phyloP scores from a whole-genome alignment of 352 stramenopile genomes.

The Globisporangium radiosum region DNA sequence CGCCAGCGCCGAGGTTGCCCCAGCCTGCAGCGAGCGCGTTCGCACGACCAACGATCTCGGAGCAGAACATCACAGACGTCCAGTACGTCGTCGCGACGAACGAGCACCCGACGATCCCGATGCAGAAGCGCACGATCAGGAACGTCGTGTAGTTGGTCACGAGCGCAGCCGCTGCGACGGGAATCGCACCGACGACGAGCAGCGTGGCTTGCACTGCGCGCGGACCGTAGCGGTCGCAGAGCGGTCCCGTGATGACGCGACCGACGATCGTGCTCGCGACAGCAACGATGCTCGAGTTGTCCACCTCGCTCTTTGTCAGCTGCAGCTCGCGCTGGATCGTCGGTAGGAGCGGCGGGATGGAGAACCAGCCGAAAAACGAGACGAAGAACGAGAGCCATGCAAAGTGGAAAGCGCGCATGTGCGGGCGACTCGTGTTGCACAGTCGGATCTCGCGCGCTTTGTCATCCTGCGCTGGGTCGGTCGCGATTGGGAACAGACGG shows the following conservation, averaged over 20 bases:
- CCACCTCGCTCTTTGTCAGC: conserved; percentile 82
- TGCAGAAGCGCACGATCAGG: conserved; percentile 88
- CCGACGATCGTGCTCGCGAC: conserved; percentile 88
- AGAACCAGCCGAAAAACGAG: conserved; percentile 94
- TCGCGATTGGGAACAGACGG: conserved; percentile 10
- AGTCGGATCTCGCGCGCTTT: conserved; percentile 60
- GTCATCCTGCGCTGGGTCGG: conserved; percentile 22
- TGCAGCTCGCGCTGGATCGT: conserved; percentile 84
- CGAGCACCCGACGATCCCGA: conserved; percentile 89
- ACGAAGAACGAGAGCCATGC: conserved; percentile 92
- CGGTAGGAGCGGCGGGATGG: conserved; percentile 89
- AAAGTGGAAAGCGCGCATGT: conserved; percentile 93
- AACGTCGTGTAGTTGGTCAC: conserved; percentile 74
- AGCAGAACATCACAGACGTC: conserved; percentile 91
- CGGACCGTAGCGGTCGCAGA: conserved; percentile 90
- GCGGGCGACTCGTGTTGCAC: conserved; percentile 57
- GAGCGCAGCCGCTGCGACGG: conserved; percentile 76
- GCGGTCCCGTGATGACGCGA: conserved; percentile 83
- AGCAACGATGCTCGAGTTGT: conserved; percentile 87
- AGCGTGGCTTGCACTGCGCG: conserved; percentile 77
- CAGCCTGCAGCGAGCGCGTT: conserved; percentile 91
- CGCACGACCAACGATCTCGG: conserved; percentile 88
- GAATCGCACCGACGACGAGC: conserved; percentile 74
- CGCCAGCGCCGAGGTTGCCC: conserved; percentile 91
- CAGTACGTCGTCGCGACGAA: conserved; percentile 94